A percentile compares a stretch with the other conserved stretches of the same genome.
phyloP scores from a whole-genome alignment of 768 basidiomycete species.

The Cystofilobasidium capitatum region DNA sequence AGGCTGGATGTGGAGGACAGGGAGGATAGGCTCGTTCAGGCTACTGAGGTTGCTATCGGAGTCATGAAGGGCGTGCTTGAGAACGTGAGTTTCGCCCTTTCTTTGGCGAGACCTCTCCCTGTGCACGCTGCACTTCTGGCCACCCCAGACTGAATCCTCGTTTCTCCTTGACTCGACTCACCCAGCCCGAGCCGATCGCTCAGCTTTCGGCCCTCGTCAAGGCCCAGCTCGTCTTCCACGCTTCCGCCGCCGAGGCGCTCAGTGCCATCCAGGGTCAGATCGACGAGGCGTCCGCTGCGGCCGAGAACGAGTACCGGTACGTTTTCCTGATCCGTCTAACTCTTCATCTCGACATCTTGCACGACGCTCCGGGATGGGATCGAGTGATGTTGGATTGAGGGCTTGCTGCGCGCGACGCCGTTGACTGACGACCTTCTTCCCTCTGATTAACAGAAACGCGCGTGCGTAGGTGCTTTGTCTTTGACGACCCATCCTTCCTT shows the following conservation, averaged over 20 bases:
- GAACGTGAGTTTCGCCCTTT: constrained; percentile 56
- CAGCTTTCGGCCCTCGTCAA: constrained; percentile 85
- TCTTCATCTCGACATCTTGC: too few relatives aligned
- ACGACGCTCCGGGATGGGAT: too few relatives aligned
- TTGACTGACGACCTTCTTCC: too few relatives aligned
- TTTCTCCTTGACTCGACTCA: too few relatives aligned
- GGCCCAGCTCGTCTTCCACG: constrained; percentile 71
- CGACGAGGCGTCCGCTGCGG: constrained; percentile 34
- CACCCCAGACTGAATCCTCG: too few relatives aligned
- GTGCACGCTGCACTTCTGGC: neutral
- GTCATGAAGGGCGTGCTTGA: constrained; percentile 63
- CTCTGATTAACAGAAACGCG: too few relatives aligned
- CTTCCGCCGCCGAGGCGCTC: constrained; percentile 67
- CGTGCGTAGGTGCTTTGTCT: too few relatives aligned
- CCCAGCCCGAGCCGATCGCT: constrained; percentile 93
- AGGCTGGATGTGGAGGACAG: constrained; percentile 45
- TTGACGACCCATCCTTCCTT: neutral
- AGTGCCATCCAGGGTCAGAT: constrained; percentile 28
- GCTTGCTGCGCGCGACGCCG: too few relatives aligned
- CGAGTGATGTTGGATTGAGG: too few relatives aligned
- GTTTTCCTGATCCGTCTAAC: neutral
- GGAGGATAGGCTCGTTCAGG: constrained; percentile 85
- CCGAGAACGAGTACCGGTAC: constrained; percentile 23
- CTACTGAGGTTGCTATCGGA: constrained; percentile 89
- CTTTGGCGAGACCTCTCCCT: neutral